Percentiles rank a stretch among this genome's conserved stretches.
These are phyloP conservation scores for Smithsoniella earleae DNA, from an alignment of 163 green algal species.

Conservation along the genomic window DNA sequence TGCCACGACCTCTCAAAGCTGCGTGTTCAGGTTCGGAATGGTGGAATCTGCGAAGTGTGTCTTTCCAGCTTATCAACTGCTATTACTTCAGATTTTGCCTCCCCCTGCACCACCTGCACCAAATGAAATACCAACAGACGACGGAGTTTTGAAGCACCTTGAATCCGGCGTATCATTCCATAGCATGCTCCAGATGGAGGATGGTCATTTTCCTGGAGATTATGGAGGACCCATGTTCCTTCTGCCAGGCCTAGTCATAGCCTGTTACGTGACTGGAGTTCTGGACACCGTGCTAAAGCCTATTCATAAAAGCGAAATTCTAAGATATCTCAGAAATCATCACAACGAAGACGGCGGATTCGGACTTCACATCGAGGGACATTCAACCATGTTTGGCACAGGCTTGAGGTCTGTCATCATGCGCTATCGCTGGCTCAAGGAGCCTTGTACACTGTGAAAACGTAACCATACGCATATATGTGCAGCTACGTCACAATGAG, in stretches of 20 bases:
- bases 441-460: too few species aligned
- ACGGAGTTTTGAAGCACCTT: conserved; percentile 40
- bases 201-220: conserved; percentile 91
- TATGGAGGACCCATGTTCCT: conserved; percentile 99
- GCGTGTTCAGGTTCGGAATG: neutral
- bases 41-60: neutral
- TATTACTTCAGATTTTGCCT: conserved; percentile 26
- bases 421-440: too few species aligned
- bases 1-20: conserved; percentile 13
- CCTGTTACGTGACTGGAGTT: conserved; percentile 59
- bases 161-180: conserved; percentile 70
- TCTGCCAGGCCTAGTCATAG: conserved; percentile 85
- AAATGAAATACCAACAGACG: neutral
- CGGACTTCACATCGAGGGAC: conserved; percentile 95
- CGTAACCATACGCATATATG: neutral
- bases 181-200: conserved; percentile 74
- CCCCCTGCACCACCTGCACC: conserved; percentile 4
- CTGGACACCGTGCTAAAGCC: conserved; percentile 52
- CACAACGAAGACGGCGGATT: conserved; percentile 93
- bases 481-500: conserved; percentile 79
- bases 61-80: neutral
- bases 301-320: conserved; percentile 66
- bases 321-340: conserved; percentile 86
- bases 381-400: conserved; percentile 97
- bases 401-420: conserved; percentile 53